Conservation (phyloP, 176 grass and related monocot species). For the Ensete glaucum region DNA sequence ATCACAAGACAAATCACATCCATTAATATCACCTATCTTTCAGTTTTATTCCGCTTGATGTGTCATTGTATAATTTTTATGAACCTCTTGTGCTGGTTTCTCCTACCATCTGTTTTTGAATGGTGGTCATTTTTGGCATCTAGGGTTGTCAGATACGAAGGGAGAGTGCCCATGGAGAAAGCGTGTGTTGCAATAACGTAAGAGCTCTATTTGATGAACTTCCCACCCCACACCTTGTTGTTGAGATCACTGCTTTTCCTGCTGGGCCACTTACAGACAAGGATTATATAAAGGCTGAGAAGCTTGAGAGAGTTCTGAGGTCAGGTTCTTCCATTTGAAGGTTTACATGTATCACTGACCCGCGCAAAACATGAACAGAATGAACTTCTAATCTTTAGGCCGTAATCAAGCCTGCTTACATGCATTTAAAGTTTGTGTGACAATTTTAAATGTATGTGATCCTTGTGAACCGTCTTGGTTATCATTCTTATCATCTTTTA, state of each 20-base stretch:
- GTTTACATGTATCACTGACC: background rate
- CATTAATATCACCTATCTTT: no score
- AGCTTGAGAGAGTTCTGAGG: conserved; percentile 85
- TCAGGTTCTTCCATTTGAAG: conserved; percentile 64
- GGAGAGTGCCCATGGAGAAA: conserved; percentile 91
- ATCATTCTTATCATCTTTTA: background rate
- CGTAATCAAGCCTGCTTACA: background rate
- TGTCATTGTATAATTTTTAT: background rate
- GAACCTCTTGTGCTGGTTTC: background rate
- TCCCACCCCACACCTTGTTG: conserved; percentile 66
- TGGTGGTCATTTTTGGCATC: conserved; percentile 14
- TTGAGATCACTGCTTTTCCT: conserved; percentile 94
- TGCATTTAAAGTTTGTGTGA: background rate
- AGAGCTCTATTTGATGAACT: conserved; percentile 95
- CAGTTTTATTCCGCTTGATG: background rate
- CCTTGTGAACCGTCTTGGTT: background rate
- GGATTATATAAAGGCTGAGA: conserved; percentile 84
- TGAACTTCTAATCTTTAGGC: background rate
- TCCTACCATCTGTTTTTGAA: conserved; percentile 3
- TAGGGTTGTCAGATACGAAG: conserved; percentile 97
- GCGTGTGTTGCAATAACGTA: conserved; percentile 89
- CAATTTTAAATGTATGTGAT: background rate
- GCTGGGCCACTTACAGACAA: conserved; percentile 67
- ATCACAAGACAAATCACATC: no score
- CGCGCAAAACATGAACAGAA: background rate